phyloP scores from a whole-genome alignment of 1,284 basidiomycete genomes.

The Boletus semigastroideus region DNA sequence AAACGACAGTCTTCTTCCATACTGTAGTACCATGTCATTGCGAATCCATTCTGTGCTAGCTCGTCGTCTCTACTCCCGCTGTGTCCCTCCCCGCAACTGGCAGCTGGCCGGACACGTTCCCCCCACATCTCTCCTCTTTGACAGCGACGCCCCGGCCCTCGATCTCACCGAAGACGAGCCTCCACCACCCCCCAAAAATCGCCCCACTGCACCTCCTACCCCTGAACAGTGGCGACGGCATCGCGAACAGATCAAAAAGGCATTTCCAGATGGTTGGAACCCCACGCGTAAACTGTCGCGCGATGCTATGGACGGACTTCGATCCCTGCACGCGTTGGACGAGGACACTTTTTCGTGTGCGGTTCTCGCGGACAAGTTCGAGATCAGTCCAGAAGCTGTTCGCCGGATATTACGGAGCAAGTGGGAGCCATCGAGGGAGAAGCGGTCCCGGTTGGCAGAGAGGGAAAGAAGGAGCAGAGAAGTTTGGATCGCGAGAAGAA shows the following conservation, averaged over 20 bases:
- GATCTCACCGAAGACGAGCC: conserved; percentile 55
- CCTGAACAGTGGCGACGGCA: conserved; percentile 56
- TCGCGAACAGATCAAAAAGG: conserved; percentile 53
- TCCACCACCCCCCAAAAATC: conserved; percentile 42
- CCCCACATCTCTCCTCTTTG: conserved; percentile 54
- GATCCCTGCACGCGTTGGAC: conserved; percentile 70
- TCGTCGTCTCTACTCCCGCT: conserved; percentile 29
- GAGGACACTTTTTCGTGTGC: conserved; percentile 69
- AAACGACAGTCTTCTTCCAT: conserved; percentile 5
- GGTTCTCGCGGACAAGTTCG: conserved; percentile 76
- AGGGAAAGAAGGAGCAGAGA: conserved; percentile 54
- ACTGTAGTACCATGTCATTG: conserved; percentile 7
- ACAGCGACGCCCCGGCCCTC: conserved; percentile 34
- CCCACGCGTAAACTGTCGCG: conserved; percentile 87
- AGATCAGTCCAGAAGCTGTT: conserved; percentile 84
- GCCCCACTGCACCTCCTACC: conserved; percentile 43
- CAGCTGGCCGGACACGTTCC: conserved; percentile 45
- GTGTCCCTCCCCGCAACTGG: conserved; percentile 43
- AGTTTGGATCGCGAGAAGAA: conserved; percentile 41
- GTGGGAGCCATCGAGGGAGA: conserved; percentile 68
- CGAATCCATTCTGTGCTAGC: conserved; percentile 16
- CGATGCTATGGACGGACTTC: conserved; percentile 86
- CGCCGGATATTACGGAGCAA: conserved; percentile 80
- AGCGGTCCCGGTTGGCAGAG: conserved; percentile 52
- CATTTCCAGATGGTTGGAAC: conserved; percentile 79